Evolutionary conservation across 2,329 filamentous ascomycete genomes (phyloP).

Genomic region (Microsporum ferrugineum): DNA sequence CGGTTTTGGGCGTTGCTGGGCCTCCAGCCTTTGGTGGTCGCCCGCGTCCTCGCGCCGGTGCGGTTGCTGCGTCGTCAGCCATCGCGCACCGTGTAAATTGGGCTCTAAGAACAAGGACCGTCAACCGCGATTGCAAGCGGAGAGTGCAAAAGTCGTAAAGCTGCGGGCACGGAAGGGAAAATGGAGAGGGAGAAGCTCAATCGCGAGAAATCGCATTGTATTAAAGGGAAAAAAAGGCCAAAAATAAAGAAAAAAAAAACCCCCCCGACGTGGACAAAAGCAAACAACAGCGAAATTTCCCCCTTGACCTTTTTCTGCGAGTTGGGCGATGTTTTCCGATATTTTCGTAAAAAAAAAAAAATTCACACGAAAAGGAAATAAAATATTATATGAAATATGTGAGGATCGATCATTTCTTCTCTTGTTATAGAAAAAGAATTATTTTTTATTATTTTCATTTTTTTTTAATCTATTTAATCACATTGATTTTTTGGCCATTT

Average conservation of each 20-base stretch:
- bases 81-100: neutral
- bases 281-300: neutral
- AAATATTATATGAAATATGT: too few species aligned
- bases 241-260: neutral
- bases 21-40: slow-evolving; percentile 12
- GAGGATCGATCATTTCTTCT: neutral
- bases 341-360: neutral
- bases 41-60: slow-evolving; percentile 11
- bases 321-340: too few species aligned
- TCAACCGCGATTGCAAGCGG: neutral
- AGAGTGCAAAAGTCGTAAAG: neutral
- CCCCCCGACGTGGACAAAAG: neutral
- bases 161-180: neutral
- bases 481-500: neutral
- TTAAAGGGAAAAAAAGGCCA: neutral
- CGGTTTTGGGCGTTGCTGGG: slow-evolving; percentile 8
- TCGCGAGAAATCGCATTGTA: neutral
- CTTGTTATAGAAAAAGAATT: neutral
- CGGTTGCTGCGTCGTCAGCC: neutral
- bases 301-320: too few species aligned
- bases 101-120: neutral
- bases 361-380: neutral
- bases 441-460: neutral
- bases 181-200: neutral
- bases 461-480: neutral